Evolutionary conservation across 2,329 filamentous ascomycete species (phyloP).

Genomic region (Aureobasidium sp.): DNA sequence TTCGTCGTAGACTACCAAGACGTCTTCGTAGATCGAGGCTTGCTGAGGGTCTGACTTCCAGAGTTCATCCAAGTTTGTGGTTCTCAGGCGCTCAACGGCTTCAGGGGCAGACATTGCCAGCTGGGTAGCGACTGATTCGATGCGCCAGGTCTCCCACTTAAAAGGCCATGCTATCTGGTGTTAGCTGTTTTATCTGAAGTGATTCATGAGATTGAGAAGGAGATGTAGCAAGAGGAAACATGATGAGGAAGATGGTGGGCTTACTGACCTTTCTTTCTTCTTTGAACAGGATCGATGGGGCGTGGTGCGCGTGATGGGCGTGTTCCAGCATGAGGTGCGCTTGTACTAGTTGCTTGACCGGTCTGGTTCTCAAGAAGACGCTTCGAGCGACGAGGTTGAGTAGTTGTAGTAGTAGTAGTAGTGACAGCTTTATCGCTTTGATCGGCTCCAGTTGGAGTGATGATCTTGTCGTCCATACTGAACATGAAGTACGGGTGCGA

Average conservation of each 20-base stretch:
- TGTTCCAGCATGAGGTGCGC: no score
- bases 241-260: neutral
- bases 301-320: neutral
- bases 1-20: neutral
- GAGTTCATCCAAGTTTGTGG: neutral
- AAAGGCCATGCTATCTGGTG: neutral
- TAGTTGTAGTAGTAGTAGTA: neutral
- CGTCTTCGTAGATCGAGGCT: neutral
- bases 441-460: neutral
- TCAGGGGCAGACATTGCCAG: neutral
- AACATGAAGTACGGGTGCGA: neutral
- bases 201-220: neutral
- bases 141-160: neutral
- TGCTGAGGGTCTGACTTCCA: neutral
- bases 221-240: neutral
- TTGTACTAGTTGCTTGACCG: neutral
- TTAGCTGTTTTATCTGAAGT: neutral
- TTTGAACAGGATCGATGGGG: neutral
- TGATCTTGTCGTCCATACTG: neutral
- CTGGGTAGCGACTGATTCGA: neutral
- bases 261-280: neutral
- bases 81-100: neutral
- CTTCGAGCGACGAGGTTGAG: neutral
- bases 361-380: neutral
- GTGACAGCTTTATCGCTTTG: neutral